phyloP scores from a whole-genome alignment of 1,284 basidiomycete species.

The Tremellales sp. region DNA sequence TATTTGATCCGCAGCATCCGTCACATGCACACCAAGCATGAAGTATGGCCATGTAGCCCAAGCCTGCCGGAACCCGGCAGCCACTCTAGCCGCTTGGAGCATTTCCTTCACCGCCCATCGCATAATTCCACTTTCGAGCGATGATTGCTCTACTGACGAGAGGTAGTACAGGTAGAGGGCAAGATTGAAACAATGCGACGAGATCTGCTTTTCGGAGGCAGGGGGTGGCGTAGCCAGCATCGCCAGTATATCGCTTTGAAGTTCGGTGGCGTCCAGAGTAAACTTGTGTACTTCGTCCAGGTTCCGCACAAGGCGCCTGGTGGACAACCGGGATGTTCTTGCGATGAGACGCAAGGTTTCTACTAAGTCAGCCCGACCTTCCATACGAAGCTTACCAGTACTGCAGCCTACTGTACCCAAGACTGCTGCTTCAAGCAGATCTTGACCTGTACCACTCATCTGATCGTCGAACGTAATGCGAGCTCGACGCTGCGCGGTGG shows the following conservation, averaged over 20 bases:
- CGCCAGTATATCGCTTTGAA: too few relatives aligned
- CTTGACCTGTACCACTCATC: neutral
- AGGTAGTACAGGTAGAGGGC: conserved; percentile 8
- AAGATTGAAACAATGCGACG: conserved; percentile 4
- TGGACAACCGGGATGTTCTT: neutral
- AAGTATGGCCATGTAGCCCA: conserved; percentile 14
- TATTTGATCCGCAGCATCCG: neutral
- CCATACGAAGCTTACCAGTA: neutral
- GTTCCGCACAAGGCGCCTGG: too few relatives aligned
- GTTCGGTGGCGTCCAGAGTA: too few relatives aligned
- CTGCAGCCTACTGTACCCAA: conserved; percentile 5
- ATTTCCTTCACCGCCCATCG: conserved; percentile 2
- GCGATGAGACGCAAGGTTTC: conserved; percentile 10
- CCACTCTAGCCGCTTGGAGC: neutral
- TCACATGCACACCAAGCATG: conserved; percentile 9
- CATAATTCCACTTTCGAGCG: conserved; percentile 2
- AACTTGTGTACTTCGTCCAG: too few relatives aligned
- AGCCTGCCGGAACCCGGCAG: conserved; percentile 2
- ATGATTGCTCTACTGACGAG: conserved; percentile 1
- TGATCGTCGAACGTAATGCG: conserved; percentile 2
- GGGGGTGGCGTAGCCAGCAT: neutral
- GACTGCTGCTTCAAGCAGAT: conserved; percentile 3
- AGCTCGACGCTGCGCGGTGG: conserved; percentile 2
- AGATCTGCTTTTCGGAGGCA: conserved; percentile 1
- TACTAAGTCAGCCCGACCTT: too few relatives aligned